Evolutionary conservation across 2,329 filamentous ascomycete species (phyloP).

Genomic region (Fusarium staphyleae): DNA sequence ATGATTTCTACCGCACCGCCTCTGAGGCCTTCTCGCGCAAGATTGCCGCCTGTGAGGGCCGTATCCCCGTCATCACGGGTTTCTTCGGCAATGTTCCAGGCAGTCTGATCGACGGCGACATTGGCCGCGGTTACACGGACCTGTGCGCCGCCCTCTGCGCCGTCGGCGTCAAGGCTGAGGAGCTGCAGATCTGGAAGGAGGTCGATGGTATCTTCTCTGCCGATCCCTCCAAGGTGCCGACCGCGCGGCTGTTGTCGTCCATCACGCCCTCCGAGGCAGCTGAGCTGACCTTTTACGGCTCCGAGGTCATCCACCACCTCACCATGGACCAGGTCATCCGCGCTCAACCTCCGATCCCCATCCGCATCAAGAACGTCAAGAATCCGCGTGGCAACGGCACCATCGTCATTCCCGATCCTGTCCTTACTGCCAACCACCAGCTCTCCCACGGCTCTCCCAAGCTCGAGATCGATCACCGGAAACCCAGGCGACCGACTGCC

Average conservation of each 20-base stretch:
- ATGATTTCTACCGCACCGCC: conserved; percentile 73
- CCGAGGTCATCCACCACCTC: conserved; percentile 97
- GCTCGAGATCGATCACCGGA: conserved; percentile 49
- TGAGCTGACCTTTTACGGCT: conserved; percentile 92
- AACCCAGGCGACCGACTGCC: conserved; percentile 79
- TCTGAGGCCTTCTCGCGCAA: conserved; percentile 67
- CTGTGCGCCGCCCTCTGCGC: conserved; percentile 91
- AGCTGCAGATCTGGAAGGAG: conserved; percentile 99
- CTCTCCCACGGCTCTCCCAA: conserved; percentile 60
- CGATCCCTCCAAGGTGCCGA: conserved; percentile 90
- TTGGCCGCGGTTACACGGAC: conserved; percentile 96
- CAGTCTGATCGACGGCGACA: conserved; percentile 84
- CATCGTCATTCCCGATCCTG: conserved; percentile 79
- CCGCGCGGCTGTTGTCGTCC: conserved; percentile 83
- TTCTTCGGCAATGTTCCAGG: conserved; percentile 96
- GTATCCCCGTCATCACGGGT: conserved; percentile 83
- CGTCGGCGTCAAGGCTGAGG: conserved; percentile 83
- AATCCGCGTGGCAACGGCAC: conserved; percentile 82
- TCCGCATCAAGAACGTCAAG: conserved; percentile 92
- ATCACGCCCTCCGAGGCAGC: conserved; percentile 96
- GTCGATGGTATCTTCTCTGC: conserved; percentile 91
- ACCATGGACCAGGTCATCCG: conserved; percentile 97
- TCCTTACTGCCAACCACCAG: conserved; percentile 62
- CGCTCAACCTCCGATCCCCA: conserved; percentile 78
- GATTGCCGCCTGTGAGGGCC: conserved; percentile 68